Evolutionary conservation across 306 rosid genomes (phyloP).

Genomic region (Lupinus albus): DNA sequence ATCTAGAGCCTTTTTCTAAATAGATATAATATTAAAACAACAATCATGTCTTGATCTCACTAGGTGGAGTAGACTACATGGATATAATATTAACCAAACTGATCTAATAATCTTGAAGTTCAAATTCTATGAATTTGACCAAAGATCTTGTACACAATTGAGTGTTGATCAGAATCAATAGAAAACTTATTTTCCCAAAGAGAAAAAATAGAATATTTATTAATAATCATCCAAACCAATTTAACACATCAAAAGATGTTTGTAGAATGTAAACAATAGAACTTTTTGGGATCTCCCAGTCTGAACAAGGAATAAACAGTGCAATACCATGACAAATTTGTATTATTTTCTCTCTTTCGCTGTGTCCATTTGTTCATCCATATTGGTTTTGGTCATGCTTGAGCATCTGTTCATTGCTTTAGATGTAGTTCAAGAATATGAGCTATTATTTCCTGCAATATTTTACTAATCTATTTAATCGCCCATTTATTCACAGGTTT

Average conservation of each 20-base stretch:
- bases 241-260: conserved; percentile 14
- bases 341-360: background rate
- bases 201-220: background rate
- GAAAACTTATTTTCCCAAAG: background rate
- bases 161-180: background rate
- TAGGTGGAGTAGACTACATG: too few relatives aligned
- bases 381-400: conserved; percentile 9
- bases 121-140: background rate
- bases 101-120: background rate
- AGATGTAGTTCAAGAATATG: background rate
- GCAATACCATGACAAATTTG: conserved; percentile 5
- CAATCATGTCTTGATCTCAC: too few relatives aligned
- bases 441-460: conserved; percentile 1
- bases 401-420: conserved; percentile 28
- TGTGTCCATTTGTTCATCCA: conserved; percentile 20
- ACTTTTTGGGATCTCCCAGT: background rate
- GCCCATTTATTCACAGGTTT: conserved; percentile 58
- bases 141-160: background rate
- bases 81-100: background rate
- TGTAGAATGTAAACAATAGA: background rate
- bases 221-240: conserved; percentile 13
- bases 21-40: too few relatives aligned
- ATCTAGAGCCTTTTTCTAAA: background rate
- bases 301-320: background rate
- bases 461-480: conserved; percentile 32